These are phyloP conservation scores for Jaltomata sinuosa DNA, from an alignment of 257 asterid genomes.

Conservation along the genomic window DNA sequence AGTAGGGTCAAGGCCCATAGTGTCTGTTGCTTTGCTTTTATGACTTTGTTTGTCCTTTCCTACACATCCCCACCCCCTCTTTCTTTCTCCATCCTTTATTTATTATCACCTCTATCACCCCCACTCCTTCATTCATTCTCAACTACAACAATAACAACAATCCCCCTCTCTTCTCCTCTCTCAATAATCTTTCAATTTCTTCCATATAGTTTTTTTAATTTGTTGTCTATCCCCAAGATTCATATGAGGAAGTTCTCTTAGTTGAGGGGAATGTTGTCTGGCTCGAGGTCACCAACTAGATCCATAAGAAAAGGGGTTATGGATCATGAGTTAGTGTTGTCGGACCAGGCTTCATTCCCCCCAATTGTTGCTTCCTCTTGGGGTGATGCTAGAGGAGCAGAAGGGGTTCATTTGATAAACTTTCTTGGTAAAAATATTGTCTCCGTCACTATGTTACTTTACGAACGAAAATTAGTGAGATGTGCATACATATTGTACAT, in stretches of 20 bases:
- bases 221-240: background rate
- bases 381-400: background rate
- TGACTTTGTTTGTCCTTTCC: conserved; percentile 55
- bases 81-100: conserved; percentile 40
- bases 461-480: background rate
- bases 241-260: background rate
- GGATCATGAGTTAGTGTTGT: conserved; percentile 46
- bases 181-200: background rate
- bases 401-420: background rate
- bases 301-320: conserved; percentile 7
- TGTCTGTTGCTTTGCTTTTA: conserved; percentile 45
- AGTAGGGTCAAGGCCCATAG: conserved; percentile 38
- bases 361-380: conserved; percentile 47
- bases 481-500: background rate
- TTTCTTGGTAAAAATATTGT: background rate
- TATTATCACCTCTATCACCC: conserved; percentile 19
- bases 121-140: background rate
- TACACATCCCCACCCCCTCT: conserved; percentile 4
- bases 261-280: conserved; percentile 99
- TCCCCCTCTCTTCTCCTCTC: background rate
- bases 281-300: conserved; percentile 77
- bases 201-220: background rate
- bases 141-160: background rate
- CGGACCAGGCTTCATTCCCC: conserved; percentile 99
- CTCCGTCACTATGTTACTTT: background rate